A percentile compares a stretch with the other conserved stretches of the same genome.
phyloP scores from a whole-genome alignment of 805 yeast species.

The Ogataea pignaliae region DNA sequence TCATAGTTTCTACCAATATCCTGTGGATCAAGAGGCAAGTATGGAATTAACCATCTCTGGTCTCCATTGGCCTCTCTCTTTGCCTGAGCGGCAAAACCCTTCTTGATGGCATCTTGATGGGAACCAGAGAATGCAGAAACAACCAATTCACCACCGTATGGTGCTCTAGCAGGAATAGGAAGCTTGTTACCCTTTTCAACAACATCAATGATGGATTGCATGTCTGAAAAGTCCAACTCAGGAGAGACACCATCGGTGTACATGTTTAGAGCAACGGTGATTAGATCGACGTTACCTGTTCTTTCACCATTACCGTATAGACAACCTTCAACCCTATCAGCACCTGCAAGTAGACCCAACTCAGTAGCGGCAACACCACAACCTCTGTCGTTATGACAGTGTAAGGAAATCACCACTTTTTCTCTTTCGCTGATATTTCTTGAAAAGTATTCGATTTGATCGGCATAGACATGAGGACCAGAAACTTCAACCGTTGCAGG shows the following conservation, averaged over 20 bases:
- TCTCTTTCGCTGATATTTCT: constrained; percentile 67
- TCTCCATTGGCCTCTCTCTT: constrained; percentile 46
- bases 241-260: constrained; percentile 77
- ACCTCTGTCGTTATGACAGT: constrained; percentile 78
- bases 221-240: constrained; percentile 64
- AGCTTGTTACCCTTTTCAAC: constrained; percentile 76
- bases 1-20: constrained; percentile 79
- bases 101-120: constrained; percentile 35
- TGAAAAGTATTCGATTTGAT: constrained; percentile 72
- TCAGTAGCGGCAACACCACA: constrained; percentile 83
- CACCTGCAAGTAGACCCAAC: constrained; percentile 75
- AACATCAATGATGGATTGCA: constrained; percentile 60
- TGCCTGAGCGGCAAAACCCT: constrained; percentile 42
- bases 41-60: constrained; percentile 63
- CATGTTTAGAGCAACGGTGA: constrained; percentile 71
- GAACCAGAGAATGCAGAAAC: constrained; percentile 74
- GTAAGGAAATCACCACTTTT: constrained; percentile 64
- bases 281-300: constrained; percentile 78
- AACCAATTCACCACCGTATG: constrained; percentile 75
- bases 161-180: constrained; percentile 70
- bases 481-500: constrained; percentile 83
- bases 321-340: constrained; percentile 82
- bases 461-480: constrained; percentile 72
- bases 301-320: constrained; percentile 81
- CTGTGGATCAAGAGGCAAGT: constrained; percentile 75